phyloP scores from a whole-genome alignment of 1,284 basidiomycete species.

The Phenoliferia sp. region DNA sequence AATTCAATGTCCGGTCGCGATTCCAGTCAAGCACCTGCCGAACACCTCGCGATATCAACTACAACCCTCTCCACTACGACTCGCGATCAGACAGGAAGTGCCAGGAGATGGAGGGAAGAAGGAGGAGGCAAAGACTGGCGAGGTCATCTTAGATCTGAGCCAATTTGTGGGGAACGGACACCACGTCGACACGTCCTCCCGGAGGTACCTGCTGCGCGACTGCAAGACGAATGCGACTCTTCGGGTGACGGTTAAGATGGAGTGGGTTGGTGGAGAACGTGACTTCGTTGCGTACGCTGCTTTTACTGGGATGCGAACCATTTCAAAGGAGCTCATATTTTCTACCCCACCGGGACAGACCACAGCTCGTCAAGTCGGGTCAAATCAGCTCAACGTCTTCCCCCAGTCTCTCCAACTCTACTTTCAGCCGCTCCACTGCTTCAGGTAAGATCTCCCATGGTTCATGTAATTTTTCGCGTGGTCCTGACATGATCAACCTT shows the following conservation, averaged over 20 bases:
- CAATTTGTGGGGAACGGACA: slow-evolving; percentile 29
- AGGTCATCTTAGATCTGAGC: slow-evolving; percentile 33
- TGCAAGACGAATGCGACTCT: slow-evolving; percentile 36
- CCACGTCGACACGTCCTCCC: slow-evolving; percentile 4
- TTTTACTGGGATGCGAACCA: background rate
- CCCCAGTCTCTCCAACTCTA: background rate
- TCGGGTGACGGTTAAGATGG: slow-evolving; percentile 34
- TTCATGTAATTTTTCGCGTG: background rate
- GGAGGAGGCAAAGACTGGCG: slow-evolving; percentile 32
- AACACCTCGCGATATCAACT: slow-evolving; percentile 16
- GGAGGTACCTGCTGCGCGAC: slow-evolving; percentile 32
- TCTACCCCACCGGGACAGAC: background rate
- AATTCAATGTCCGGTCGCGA: slow-evolving; percentile 33
- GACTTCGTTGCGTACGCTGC: slow-evolving; percentile 29
- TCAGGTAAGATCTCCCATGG: slow-evolving; percentile 51
- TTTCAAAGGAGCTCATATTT: background rate
- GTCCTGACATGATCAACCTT: background rate
- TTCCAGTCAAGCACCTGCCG: slow-evolving; percentile 19
- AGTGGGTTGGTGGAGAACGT: slow-evolving; percentile 31
- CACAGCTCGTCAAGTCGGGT: slow-evolving; percentile 17
- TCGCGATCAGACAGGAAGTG: slow-evolving; percentile 31
- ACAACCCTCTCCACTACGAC: slow-evolving; percentile 26
- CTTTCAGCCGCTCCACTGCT: slow-evolving; percentile 42
- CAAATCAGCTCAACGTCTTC: slow-evolving; percentile 5
- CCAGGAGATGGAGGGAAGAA: slow-evolving; percentile 23